Conservation (phyloP, 305 asterid species). For the Rubia peregrina region DNA sequence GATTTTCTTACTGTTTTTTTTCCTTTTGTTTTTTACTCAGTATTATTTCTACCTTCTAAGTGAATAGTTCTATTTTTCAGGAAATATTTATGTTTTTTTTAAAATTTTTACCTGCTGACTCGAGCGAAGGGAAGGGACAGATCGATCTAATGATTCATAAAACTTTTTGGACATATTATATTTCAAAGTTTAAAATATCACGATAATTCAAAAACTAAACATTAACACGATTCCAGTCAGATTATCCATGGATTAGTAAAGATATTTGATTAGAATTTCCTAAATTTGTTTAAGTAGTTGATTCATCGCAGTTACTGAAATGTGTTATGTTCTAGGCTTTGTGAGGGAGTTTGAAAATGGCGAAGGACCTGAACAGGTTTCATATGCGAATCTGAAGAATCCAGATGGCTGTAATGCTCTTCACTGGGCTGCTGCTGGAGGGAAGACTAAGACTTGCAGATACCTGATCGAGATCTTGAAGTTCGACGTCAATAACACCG, state of each 20-base stretch:
- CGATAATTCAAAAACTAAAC: too few species aligned
- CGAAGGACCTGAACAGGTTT: not conserved
- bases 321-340: not conserved
- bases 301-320: not conserved
- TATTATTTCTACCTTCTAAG: too few species aligned
- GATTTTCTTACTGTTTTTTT: not conserved
- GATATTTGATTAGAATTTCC: too few species aligned
- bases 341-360: not conserved
- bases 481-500: not conserved
- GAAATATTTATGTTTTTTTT: too few species aligned
- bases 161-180: too few species aligned
- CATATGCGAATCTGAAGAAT: not conserved
- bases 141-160: too few species aligned
- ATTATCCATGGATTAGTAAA: too few species aligned
- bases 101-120: too few species aligned
- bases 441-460: not conserved
- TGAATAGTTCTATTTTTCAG: too few species aligned
- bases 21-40: not conserved
- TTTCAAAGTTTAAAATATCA: too few species aligned
- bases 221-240: too few species aligned
- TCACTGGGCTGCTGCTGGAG: constrained; percentile 2
- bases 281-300: not conserved
- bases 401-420: not conserved
- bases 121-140: too few species aligned
- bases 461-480: not conserved